Conservation (phyloP, 1,139 yeast species). For the Candida dubliniensis region DNA sequence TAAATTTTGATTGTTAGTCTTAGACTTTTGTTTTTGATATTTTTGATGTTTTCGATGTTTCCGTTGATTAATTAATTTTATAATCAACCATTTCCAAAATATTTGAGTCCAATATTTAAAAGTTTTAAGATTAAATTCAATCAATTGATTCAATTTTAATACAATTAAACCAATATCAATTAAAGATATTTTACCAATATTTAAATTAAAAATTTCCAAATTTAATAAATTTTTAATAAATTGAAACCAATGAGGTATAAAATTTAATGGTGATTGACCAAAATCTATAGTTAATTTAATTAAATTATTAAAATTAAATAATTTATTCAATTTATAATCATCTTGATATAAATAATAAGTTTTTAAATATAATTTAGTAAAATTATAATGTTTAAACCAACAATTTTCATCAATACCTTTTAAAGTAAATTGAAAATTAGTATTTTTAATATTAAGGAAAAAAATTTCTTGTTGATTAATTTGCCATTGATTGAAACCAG, state of each 20-base stretch:
- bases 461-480: background rate
- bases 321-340: background rate
- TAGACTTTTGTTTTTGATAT: too few species aligned
- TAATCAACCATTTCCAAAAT: background rate
- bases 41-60: too few species aligned
- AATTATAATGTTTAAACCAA: slow-evolving; percentile 1
- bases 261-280: background rate
- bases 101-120: background rate
- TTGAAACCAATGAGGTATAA: background rate
- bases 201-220: background rate
- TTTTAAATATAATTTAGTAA: slow-evolving; percentile 2
- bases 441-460: slow-evolving; percentile 1
- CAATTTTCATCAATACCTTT: slow-evolving; percentile 1
- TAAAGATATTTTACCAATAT: background rate
- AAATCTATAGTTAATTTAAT: slow-evolving; percentile 3
- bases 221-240: background rate
- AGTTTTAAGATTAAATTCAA: slow-evolving; percentile 2
- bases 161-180: background rate
- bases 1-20: too few species aligned
- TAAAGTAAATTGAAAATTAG: slow-evolving; percentile 2
- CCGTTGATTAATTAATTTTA: too few species aligned
- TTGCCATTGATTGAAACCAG: background rate
- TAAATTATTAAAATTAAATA: slow-evolving; percentile 2
- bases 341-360: slow-evolving; percentile 1
- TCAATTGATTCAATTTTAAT: background rate